These are phyloP conservation scores for Ganoderma lingzhi DNA, from an alignment of 1,284 basidiomycete species.

Conservation along the genomic window DNA sequence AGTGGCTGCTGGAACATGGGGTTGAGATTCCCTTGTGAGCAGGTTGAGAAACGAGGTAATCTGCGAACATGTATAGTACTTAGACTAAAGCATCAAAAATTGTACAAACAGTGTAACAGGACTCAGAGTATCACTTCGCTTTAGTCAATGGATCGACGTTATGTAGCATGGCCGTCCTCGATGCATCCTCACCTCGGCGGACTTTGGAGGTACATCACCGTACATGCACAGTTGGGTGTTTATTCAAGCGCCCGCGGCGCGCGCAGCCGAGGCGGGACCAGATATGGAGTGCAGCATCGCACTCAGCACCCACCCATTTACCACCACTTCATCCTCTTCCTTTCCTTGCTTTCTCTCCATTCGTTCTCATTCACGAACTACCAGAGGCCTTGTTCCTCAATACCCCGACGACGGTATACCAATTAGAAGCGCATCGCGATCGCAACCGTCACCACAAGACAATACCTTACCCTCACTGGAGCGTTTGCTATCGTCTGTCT, in stretches of 20 bases:
- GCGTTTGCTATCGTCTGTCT: conserved; percentile 20
- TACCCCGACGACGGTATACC: conserved; percentile 2
- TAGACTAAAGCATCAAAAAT: no score
- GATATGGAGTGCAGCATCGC: conserved; percentile 12
- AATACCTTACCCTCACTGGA: conserved; percentile 7
- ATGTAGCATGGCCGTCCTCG: neutral
- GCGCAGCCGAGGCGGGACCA: conserved; percentile 11
- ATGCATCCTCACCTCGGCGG: no score
- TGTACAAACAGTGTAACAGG: neutral
- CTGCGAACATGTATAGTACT: neutral
- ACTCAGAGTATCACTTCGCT: neutral
- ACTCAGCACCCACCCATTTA: conserved; percentile 18
- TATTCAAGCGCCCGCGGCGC: conserved; percentile 16
- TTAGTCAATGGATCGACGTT: neutral
- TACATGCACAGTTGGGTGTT: neutral
- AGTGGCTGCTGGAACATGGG: conserved; percentile 46
- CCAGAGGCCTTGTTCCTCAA: neutral
- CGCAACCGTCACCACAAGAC: conserved; percentile 20
- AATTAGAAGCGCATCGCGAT: conserved; percentile 15
- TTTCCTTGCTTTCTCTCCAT: neutral
- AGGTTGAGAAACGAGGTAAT: neutral
- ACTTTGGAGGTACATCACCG: neutral
- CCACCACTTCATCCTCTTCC: conserved; percentile 8
- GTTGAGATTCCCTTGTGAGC: conserved; percentile 31
- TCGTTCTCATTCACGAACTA: neutral